Base-by-base conservation (phyloP, 768 basidiomycete genomes). In the Lactifluus subvellereus region DNA sequence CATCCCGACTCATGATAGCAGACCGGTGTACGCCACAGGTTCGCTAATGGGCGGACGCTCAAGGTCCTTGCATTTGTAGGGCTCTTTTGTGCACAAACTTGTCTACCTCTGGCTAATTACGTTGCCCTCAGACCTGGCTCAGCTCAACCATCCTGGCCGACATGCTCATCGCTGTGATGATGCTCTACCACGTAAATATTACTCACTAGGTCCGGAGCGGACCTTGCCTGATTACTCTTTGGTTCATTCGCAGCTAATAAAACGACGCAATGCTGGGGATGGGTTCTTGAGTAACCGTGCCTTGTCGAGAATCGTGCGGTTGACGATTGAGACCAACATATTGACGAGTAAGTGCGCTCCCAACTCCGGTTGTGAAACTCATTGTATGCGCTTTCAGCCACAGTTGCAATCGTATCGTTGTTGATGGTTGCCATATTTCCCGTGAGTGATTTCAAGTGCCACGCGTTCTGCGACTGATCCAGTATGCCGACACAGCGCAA, bases 321-420 rank as follows among this genome's bases (percentile, higher is more conserved):
- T 63, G 52, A 63, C 51, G 0, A 18, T 63, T 38, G 62, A 63
- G 47, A 59, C 57, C n/a, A 63, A 63, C 37, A 3, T 47, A 7
- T 14, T 57, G 50, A 62, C 61, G 3, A n/a, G 61, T 57, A 27
- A n/a, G 56, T 52, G 4, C 3, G 8, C 54, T 50, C 35, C 27
- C 38, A 14, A 33, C 43, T 47, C 50, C 30, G 6, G 18, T 53
- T 35, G 27, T 4, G 5, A 11, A 4, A 13, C 10, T 37, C 11
- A 20, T 32, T 51, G 27, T 14, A 38, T 55, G 3, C 8, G 6
- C 40, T 27, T 32, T 22, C n/a, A 61, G 60, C 32, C 14, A 40
- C 40, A 2, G 10, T 4, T 9, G 48, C 48, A 1, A 13, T 56
- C 0, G 5, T 43, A 43, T 9, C 60, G 1, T 18, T 61, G 30